A percentile compares a stretch with the other conserved stretches of the same genome.
Conservation (phyloP, 495 filamentous ascomycete species). For the Aspergillus funiculosus region DNA sequence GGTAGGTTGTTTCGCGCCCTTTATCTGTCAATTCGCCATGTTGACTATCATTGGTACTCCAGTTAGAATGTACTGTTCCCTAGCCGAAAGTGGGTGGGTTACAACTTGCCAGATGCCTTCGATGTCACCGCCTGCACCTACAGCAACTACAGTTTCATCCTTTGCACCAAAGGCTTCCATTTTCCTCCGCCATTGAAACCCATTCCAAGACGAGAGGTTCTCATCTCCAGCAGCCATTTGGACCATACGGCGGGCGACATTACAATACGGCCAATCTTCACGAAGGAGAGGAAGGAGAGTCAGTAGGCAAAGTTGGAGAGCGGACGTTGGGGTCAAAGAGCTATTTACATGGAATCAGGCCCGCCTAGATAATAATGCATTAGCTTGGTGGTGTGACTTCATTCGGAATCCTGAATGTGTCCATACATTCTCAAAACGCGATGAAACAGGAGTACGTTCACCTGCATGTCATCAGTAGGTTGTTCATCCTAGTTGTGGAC, state of each 20-base stretch:
- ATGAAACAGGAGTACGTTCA: conserved; percentile 78
- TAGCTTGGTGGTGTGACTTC: conserved; percentile 16
- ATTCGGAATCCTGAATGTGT: conserved; percentile 1
- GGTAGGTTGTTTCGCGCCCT: conserved; percentile 77
- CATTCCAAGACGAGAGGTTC: conserved; percentile 56
- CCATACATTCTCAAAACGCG: conserved; percentile 77
- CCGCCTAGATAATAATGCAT: conserved; percentile 48
- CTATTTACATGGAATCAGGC: conserved; percentile 61
- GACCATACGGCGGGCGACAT: conserved; percentile 62
- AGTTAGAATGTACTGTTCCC: conserved; percentile 13
- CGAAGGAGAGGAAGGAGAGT: conserved; percentile 1
- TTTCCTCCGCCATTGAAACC: conserved; percentile 69
- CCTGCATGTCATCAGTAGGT: conserved; percentile 31
- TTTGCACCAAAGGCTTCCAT: conserved; percentile 72
- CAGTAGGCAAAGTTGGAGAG: conserved; percentile 13
- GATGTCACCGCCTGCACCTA: conserved; percentile 60
- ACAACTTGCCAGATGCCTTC: conserved; percentile 63
- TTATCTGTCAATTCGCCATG: conserved; percentile 84
- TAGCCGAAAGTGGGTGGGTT: not conserved
- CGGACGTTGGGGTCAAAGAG: conserved; percentile 4
- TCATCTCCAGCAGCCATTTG: conserved; percentile 59
- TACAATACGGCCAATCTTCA: conserved; percentile 88
- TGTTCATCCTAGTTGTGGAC: not conserved
- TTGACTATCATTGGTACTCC: conserved; percentile 43
- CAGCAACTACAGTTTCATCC: conserved; percentile 63